Percentiles rank a stretch among this genome's conserved stretches.
These are phyloP conservation scores for Saccharomycopsis schoenii DNA, from an alignment of 805 yeast genomes.

Conservation along the genomic window DNA sequence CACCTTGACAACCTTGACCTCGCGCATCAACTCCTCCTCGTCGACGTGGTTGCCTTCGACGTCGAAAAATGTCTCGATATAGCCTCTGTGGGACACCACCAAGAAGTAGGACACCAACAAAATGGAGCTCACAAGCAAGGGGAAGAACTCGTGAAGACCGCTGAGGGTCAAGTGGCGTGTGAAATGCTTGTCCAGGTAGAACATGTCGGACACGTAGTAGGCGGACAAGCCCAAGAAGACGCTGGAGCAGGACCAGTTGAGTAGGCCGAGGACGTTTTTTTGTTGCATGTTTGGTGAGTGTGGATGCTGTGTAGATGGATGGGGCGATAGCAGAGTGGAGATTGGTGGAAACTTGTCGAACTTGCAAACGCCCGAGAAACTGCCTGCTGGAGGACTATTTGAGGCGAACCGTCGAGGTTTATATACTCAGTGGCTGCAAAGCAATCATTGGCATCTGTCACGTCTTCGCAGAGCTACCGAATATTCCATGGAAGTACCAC, in stretches of 20 bases:
- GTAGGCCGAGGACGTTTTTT: background rate
- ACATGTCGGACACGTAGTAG: background rate
- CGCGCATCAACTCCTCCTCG: background rate
- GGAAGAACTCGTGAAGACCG: background rate
- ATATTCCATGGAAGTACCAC: background rate
- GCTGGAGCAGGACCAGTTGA: background rate
- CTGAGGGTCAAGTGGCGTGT: background rate
- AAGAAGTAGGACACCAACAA: constrained; percentile 4
- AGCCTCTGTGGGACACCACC: constrained; percentile 10
- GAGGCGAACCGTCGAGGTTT: too few relatives aligned
- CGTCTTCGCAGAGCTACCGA: background rate
- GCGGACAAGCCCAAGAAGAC: background rate
- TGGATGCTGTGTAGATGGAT: background rate
- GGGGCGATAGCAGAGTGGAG: too few relatives aligned
- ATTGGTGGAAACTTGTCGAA: too few relatives aligned
- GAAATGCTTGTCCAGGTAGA: background rate
- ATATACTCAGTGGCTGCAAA: too few relatives aligned
- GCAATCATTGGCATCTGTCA: too few relatives aligned
- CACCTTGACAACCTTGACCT: background rate
- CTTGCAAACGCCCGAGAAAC: too few relatives aligned
- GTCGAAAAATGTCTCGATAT: constrained; percentile 12
- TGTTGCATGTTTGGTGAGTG: background rate
- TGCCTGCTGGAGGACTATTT: too few relatives aligned
- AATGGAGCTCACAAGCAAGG: background rate
- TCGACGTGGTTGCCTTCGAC: constrained; percentile 2